Conservation (phyloP, 345 rosid species). For the Boechera stricta region DNA sequence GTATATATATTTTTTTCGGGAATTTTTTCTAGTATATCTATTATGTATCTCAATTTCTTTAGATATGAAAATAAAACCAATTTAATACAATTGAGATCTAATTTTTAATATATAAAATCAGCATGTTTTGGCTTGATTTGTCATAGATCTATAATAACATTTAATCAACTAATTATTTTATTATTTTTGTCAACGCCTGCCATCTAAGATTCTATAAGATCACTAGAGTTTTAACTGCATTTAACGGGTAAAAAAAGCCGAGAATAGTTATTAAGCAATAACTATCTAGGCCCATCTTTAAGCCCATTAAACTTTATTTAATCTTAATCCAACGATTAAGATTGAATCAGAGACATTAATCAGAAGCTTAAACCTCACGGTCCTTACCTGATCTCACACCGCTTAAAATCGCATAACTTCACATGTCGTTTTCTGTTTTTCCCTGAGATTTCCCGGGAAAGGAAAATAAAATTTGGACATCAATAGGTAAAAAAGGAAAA, state of each 20-base stretch:
- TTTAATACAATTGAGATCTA: conserved; percentile 22
- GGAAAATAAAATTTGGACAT: not conserved
- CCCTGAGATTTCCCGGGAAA: conserved; percentile 51
- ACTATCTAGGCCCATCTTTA: conserved; percentile 21
- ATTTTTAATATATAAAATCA: not conserved
- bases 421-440: conserved; percentile 48
- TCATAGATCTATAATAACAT: conserved; percentile 18
- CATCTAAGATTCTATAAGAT: conserved; percentile 23
- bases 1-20: not conserved
- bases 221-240: not conserved
- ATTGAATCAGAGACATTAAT: conserved; percentile 22
- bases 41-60: not conserved
- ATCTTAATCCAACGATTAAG: conserved; percentile 24
- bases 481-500: not conserved
- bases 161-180: not conserved
- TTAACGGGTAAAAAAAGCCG: not conserved
- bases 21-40: not conserved
- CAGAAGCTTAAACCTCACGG: conserved; percentile 32
- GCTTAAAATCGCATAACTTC: conserved; percentile 36
- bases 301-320: conserved; percentile 24
- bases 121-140: conserved; percentile 9
- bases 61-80: not conserved
- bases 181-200: conserved; percentile 26
- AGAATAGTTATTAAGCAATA: not conserved
- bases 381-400: conserved; percentile 31